These are phyloP conservation scores for Penicillium sclerotiorum DNA, from an alignment of 2,329 filamentous ascomycete species.

Conservation along the genomic window DNA sequence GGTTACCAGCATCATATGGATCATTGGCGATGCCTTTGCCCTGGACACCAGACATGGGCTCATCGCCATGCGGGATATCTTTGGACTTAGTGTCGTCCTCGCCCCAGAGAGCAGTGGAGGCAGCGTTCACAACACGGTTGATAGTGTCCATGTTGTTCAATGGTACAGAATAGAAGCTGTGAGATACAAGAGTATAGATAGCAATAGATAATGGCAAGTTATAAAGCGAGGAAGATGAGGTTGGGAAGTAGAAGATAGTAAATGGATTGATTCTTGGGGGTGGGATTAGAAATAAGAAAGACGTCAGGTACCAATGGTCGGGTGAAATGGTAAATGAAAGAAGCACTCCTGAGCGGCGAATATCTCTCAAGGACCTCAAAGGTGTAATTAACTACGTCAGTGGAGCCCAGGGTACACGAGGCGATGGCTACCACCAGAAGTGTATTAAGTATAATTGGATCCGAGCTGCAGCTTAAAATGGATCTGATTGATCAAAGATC, in stretches of 20 bases:
- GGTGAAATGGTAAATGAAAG: slow-evolving; percentile 1
- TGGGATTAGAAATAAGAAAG: neutral
- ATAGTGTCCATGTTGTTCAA: slow-evolving; percentile 63
- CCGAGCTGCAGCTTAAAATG: slow-evolving; percentile 3
- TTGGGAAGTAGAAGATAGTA: no score
- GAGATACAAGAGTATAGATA: no score
- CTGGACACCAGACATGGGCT: slow-evolving; percentile 71
- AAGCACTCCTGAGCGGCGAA: neutral
- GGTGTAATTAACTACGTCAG: slow-evolving; percentile 20
- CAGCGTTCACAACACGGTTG: slow-evolving; percentile 54
- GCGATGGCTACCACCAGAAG: neutral
- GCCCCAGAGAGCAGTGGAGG: slow-evolving; percentile 55
- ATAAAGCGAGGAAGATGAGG: no score
- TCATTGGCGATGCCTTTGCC: slow-evolving; percentile 69
- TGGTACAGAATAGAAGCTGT: no score
- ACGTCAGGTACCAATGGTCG: slow-evolving; percentile 1
- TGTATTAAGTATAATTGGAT: slow-evolving; percentile 5
- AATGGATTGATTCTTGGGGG: neutral
- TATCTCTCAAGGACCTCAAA: neutral
- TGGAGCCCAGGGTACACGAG: slow-evolving; percentile 6
- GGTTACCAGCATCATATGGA: slow-evolving; percentile 78
- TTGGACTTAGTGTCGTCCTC: slow-evolving; percentile 34
- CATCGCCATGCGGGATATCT: slow-evolving; percentile 48
- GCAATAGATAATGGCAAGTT: no score
- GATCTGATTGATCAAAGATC: slow-evolving; percentile 2